Evolutionary conservation across 768 basidiomycete species (phyloP).

Genomic region (Dentipellis fragilis): DNA sequence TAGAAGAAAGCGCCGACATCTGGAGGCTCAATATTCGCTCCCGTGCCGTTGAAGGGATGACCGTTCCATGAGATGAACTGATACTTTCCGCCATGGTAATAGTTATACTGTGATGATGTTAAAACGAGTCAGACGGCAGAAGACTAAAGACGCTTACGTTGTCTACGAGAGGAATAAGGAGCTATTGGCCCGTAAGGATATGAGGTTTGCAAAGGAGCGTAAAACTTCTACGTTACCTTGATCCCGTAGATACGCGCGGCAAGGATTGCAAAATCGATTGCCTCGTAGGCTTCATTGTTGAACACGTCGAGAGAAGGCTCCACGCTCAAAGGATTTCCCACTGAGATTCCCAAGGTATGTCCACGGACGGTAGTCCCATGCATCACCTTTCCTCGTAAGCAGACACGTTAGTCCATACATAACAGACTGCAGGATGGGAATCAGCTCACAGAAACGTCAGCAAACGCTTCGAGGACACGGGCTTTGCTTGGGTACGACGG

Average conservation of each 20-base stretch:
- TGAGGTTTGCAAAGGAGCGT: too few species aligned
- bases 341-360: constrained; percentile 21
- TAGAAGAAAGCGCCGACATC: constrained; percentile 19
- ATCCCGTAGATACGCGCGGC: neutral
- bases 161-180: constrained; percentile 15
- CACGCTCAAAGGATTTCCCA: constrained; percentile 20
- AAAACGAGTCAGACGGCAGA: neutral
- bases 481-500: constrained; percentile 16
- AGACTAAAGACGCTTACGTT: constrained; percentile 9
- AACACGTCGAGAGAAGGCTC: constrained; percentile 18
- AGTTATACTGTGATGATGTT: constrained; percentile 9
- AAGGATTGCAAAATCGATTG: constrained; percentile 21
- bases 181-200: neutral
- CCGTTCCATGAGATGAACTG: constrained; percentile 20
- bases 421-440: neutral
- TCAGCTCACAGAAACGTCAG: constrained; percentile 8
- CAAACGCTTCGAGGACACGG: constrained; percentile 19
- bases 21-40: constrained; percentile 17
- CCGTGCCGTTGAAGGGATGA: constrained; percentile 8
- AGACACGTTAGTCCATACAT: too few species aligned
- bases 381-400: constrained; percentile 10
- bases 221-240: neutral
- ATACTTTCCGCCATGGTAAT: constrained; percentile 22
- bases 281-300: constrained; percentile 19
- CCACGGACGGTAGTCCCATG: constrained; percentile 18